Evolutionary conservation across 495 filamentous ascomycete genomes (phyloP), one percentile per base, ranked within the genome.

Genomic region (Aspergillus carlsbadensis): DNA sequence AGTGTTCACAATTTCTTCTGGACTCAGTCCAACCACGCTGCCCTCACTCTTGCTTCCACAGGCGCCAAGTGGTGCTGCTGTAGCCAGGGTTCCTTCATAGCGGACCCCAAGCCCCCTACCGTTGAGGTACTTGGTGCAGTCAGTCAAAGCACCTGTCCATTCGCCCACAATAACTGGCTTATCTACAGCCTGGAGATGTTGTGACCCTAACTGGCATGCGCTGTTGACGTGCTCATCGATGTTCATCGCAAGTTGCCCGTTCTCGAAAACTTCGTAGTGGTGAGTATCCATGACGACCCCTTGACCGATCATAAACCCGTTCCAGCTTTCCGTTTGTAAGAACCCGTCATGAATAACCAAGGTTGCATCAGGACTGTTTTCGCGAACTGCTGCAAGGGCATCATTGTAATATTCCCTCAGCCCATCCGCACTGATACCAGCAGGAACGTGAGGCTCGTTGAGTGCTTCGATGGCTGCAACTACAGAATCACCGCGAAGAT

Each of bases 121-220:
- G 59, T 91, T 91, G 18, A 91, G 78, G 56, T 81, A 85, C 52
- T 81, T 81, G 14, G 89, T 86, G 64, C 88, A 92, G 64, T 92
- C 88, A 14, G 89, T 91, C 76, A 89, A 69, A 15, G 80, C 85
- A 45, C 78, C 84, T 1, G 80, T 84, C 81, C 82, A 89, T 65
- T 92, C 89, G 21, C 88, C 89, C 11, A 86, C 78, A 37, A 91
- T 71, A 39, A 81, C 83, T 79, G 83, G 86, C 71, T 90, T 91
- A 70, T 91, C 86, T 3, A 76, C 76, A 40, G 76, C 69, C 20
- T 71, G 60, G 20, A 90, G 70, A 44, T 79, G 67, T 13, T 72
- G 62, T 11, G 65, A 60, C 13, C 72, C 79, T 39, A 80, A 72
- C 17, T 56, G 53, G 59, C 86, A 89, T 40, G 74, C 83, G 18